These are phyloP conservation scores for Boletus speciosus DNA, from an alignment of 768 basidiomycete genomes.

Conservation along the genomic window DNA sequence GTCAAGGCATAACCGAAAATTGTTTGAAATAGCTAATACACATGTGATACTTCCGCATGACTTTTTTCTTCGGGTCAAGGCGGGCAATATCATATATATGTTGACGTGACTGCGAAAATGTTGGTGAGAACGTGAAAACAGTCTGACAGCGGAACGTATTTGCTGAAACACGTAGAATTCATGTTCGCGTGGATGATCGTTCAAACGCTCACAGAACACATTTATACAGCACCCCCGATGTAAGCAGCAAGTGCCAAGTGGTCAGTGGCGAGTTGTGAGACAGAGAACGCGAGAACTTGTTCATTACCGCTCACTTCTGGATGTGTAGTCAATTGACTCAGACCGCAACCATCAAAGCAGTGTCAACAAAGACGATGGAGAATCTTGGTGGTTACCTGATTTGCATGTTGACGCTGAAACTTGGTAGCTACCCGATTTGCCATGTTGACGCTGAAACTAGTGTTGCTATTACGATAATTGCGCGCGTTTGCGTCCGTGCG, in stretches of 20 bases:
- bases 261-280: neutral
- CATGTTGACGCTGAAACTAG: constrained; percentile 7
- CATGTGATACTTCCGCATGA: neutral
- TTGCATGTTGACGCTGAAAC: constrained; percentile 9
- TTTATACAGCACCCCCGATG: neutral
- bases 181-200: neutral
- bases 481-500: neutral
- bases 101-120: neutral
- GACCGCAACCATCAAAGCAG: no score
- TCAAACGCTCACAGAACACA: neutral
- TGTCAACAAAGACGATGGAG: neutral
- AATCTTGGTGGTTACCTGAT: neutral
- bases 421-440: neutral
- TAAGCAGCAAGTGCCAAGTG: neutral
- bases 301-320: constrained; percentile 3
- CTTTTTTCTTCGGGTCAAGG: constrained; percentile 8
- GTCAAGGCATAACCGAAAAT: constrained; percentile 38
- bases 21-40: constrained; percentile 1
- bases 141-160: constrained; percentile 3
- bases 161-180: constrained; percentile 11
- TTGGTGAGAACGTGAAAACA: neutral
- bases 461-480: constrained; percentile 10
- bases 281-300: neutral
- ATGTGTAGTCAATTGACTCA: neutral
- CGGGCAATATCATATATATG: no score